These are phyloP conservation scores for Lycium ferocissimum DNA, from an alignment of 257 asterid genomes.

Conservation along the genomic window DNA sequence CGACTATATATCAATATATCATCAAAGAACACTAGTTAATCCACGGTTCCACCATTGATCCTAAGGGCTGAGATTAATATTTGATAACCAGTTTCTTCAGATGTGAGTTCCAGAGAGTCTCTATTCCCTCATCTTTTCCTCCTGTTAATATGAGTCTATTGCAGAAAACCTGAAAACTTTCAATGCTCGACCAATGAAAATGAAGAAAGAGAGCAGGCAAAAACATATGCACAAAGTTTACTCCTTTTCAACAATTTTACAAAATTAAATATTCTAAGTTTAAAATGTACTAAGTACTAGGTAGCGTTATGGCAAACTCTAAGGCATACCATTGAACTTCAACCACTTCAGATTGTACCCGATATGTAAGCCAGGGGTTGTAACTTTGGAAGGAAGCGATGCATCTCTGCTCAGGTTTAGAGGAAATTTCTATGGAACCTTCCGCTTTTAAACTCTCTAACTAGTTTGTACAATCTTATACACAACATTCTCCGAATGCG, in stretches of 20 bases:
- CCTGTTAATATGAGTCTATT: constrained; percentile 70
- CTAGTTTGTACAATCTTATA: neutral
- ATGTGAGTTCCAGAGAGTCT: constrained; percentile 84
- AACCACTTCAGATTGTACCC: too few relatives aligned
- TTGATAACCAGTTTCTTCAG: constrained; percentile 52
- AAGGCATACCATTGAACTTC: too few relatives aligned
- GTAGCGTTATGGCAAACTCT: constrained; percentile 3
- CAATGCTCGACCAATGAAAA: constrained; percentile 25
- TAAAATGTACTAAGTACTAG: neutral
- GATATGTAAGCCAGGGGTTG: constrained; percentile 50
- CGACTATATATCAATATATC: too few relatives aligned
- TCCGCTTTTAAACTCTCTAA: neutral
- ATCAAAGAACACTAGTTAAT: too few relatives aligned
- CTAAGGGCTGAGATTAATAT: constrained; percentile 16
- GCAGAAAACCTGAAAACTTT: constrained; percentile 64
- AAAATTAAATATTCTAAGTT: constrained; percentile 14
- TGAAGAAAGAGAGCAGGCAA: constrained; percentile 16
- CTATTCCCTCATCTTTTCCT: constrained; percentile 73
- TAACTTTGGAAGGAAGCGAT: constrained; percentile 39
- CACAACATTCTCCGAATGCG: neutral
- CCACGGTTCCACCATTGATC: neutral
- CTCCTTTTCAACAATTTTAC: too few relatives aligned
- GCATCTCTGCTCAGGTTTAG: constrained; percentile 45
- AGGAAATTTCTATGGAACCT: constrained; percentile 23
- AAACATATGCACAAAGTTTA: neutral